These are phyloP conservation scores for Spatholobus suberectus DNA, from an alignment of 306 rosid genomes.

Conservation along the genomic window DNA sequence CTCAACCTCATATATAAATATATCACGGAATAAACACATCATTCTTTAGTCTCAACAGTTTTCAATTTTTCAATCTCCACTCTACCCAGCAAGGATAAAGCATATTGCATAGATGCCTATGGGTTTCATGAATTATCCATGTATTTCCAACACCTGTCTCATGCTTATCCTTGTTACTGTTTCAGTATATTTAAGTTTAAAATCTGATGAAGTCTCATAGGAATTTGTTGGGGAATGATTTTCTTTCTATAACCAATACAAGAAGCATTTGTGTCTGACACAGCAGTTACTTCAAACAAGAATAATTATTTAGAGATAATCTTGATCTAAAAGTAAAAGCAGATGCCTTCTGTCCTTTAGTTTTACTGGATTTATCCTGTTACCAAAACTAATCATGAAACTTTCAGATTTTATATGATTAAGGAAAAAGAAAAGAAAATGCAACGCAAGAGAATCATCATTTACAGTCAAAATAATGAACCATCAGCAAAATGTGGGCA, in stretches of 20 bases:
- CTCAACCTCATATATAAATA: background rate
- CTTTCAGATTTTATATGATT: background rate
- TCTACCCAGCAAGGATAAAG: background rate
- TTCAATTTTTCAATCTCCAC: background rate
- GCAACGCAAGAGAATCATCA: background rate
- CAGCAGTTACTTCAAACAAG: background rate
- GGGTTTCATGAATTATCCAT: background rate
- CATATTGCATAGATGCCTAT: background rate
- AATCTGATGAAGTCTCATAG: background rate
- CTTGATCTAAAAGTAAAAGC: background rate
- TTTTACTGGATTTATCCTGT: background rate
- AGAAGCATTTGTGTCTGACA: background rate
- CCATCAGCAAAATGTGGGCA: background rate
- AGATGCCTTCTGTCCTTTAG: background rate
- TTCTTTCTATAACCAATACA: background rate
- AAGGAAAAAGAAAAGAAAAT: background rate
- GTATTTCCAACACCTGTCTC: conserved; percentile 11
- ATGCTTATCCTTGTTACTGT: background rate
- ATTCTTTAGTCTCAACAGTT: background rate
- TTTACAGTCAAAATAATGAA: background rate
- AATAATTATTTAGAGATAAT: conserved; percentile 12
- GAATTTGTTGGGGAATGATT: background rate
- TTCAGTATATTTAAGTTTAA: background rate
- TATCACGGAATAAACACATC: background rate
- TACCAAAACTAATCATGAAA: background rate